Base-by-base conservation (phyloP, 306 rosid genomes). In the Corylus avellana region DNA sequence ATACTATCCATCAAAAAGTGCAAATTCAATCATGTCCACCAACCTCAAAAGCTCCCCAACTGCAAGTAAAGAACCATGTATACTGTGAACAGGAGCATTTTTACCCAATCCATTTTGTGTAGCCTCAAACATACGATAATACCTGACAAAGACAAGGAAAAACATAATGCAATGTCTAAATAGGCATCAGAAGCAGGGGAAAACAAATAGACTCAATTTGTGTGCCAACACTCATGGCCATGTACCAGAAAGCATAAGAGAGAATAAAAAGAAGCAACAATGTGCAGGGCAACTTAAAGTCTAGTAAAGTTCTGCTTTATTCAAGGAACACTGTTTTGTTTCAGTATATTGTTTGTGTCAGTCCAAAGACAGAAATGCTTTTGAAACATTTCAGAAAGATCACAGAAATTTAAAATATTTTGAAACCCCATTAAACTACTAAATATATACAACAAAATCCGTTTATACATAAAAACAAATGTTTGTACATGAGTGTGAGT, bases 11-110 rank as follows among this genome's bases (percentile, higher is more conserved):
- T 42, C 59, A 47, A 74, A 37, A 47, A 84, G 61, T 69, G 75
- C 55, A 75, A 55, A 80, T 58, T 50, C 59, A 74, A 73, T 68
- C 67, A 76, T 77, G 53, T 70, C 10, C 81, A 81, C 80, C 58
- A 76, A 95, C 99, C 99, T 95, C 85, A 95, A 88, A 76, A 95
- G 99, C 90, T 95, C 99, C 78, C 99, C 99, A 79, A 95, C 98
- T 54, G 99, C 99, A 85, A 95, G 99, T 80, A 95, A 81, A 42
- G 99, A 95, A 83, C 99, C 99, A 82, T 95, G 99, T 83, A 95
- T 93, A 81, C 99, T 90, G 89, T 95, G 96, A 74, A 95, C 92
- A 17, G 98, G 97, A 81, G 99, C 98, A 89, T 85, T 93, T 93
- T 69, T 91, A 79, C 91, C 97, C 88, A 95, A 82, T 84, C 99